Evolutionary conservation across 2,329 filamentous ascomycete genomes (phyloP).

Genomic region (Claviceps lovelessii): DNA sequence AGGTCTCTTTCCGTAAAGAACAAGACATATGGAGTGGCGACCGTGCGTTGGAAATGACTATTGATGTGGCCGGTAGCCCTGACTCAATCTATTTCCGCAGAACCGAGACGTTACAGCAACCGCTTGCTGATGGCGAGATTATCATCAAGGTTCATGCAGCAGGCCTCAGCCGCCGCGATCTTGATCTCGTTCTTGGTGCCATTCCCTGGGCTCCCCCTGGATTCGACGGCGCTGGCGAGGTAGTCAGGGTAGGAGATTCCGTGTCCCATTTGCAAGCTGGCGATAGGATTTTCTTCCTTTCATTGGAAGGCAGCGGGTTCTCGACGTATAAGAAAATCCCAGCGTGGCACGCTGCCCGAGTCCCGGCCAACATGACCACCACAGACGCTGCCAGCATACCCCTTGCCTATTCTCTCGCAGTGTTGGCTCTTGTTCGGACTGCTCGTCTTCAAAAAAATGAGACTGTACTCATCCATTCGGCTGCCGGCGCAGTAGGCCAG

Average conservation of each 20-base stretch:
- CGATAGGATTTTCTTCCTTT: conserved; percentile 9
- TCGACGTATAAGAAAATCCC: conserved; percentile 9
- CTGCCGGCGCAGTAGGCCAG: conserved; percentile 9
- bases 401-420: conserved; percentile 6
- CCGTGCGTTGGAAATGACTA: conserved; percentile 12
- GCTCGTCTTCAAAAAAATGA: conserved; percentile 19
- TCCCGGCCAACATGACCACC: conserved; percentile 2
- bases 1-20: conserved; percentile 8
- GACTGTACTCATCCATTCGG: conserved; percentile 18
- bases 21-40: conserved; percentile 12
- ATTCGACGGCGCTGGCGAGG: conserved; percentile 13
- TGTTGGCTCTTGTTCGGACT: conserved; percentile 4
- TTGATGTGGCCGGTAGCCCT: conserved; percentile 11
- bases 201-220: conserved; percentile 13
- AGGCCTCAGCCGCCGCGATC: conserved; percentile 12
- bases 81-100: conserved; percentile 13
- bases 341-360: conserved; percentile 5
- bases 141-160: conserved; percentile 9
- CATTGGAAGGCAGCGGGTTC: conserved; percentile 7
- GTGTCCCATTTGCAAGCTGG: conserved; percentile 8
- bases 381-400: conserved; percentile 17
- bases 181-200: conserved; percentile 10
- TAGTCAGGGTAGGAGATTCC: conserved; percentile 8
- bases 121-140: conserved; percentile 9
- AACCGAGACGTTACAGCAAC: conserved; percentile 4